phyloP scores from a whole-genome alignment of 805 yeast genomes.

The Torulaspora indica region DNA sequence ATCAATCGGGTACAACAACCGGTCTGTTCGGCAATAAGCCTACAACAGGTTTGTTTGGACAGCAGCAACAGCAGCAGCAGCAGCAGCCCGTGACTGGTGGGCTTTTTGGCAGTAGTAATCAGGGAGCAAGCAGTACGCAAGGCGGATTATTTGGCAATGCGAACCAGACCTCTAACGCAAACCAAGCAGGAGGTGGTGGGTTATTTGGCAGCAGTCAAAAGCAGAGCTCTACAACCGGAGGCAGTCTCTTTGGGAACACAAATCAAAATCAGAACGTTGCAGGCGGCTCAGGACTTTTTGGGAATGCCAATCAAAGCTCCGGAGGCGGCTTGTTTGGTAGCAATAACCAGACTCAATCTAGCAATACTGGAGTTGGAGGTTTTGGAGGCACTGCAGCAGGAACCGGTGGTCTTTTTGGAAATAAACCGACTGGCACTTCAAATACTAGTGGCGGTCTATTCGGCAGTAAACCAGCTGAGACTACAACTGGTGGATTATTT shows the following conservation, averaged over 20 bases:
- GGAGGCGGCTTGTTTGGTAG: conserved; percentile 28
- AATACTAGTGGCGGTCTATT: conserved; percentile 30
- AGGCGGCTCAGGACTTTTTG: conserved; percentile 9
- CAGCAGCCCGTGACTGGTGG: conserved; percentile 31
- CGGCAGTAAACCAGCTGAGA: conserved; percentile 18
- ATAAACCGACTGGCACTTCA: conserved; percentile 15
- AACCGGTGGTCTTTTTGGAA: conserved; percentile 11
- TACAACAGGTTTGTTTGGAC: conserved; percentile 6
- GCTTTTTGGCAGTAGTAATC: conserved; percentile 29
- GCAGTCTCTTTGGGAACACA: conserved; percentile 9
- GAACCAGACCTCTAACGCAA: conserved; percentile 13
- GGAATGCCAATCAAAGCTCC: conserved; percentile 7
- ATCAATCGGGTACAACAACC: conserved; percentile 13
- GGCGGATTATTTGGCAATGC: conserved; percentile 38
- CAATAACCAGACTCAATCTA: conserved; percentile 9
- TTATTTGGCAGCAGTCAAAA: conserved; percentile 33
- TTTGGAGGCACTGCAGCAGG: conserved; percentile 16
- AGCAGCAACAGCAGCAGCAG: conserved; percentile 7
- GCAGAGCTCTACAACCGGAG: conserved; percentile 6
- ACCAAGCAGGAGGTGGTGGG: conserved; percentile 28
- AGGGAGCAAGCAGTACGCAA: conserved; percentile 15
- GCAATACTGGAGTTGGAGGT: conserved; percentile 1
- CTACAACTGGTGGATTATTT: conserved; percentile 32
- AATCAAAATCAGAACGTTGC: conserved; percentile 23
- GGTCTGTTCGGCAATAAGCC: conserved; percentile 8